Conservation (phyloP, 192 early-diverging fungal genomes). For the Podila epicladia region DNA sequence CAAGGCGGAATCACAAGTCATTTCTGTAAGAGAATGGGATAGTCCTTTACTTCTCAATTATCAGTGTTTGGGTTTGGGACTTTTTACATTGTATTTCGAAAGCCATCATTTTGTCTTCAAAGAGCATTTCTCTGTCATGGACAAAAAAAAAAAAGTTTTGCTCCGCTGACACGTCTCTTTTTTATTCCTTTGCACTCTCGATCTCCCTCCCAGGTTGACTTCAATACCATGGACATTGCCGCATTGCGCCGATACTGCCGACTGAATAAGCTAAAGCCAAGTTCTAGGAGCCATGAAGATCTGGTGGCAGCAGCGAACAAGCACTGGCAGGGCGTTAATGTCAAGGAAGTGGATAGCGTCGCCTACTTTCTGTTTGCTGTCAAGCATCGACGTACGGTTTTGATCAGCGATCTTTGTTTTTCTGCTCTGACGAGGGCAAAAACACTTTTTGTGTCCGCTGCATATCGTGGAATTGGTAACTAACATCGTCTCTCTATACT, state of each 20-base stretch:
- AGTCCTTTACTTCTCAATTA: no score
- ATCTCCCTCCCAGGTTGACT: conserved; percentile 14
- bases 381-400: conserved; percentile 47
- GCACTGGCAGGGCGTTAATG: conserved; percentile 26
- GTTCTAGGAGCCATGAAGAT: conserved; percentile 32
- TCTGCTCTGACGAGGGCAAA: background rate
- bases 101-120: no score
- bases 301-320: conserved; percentile 24
- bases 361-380: conserved; percentile 52
- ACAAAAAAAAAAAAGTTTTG: no score
- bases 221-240: conserved; percentile 19
- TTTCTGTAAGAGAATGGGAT: conserved; percentile 18
- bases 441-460: background rate
- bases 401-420: background rate
- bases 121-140: no score
- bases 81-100: no score
- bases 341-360: conserved; percentile 42
- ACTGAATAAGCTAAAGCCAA: conserved; percentile 45
- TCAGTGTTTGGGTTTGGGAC: no score
- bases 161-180: background rate
- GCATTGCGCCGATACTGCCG: conserved; percentile 46
- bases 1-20: conserved; percentile 37
- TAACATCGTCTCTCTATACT: background rate
- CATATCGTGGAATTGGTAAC: background rate
- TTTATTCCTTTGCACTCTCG: background rate